Conservation (phyloP, 768 basidiomycete genomes). For the Lactifluus pinguis region DNA sequence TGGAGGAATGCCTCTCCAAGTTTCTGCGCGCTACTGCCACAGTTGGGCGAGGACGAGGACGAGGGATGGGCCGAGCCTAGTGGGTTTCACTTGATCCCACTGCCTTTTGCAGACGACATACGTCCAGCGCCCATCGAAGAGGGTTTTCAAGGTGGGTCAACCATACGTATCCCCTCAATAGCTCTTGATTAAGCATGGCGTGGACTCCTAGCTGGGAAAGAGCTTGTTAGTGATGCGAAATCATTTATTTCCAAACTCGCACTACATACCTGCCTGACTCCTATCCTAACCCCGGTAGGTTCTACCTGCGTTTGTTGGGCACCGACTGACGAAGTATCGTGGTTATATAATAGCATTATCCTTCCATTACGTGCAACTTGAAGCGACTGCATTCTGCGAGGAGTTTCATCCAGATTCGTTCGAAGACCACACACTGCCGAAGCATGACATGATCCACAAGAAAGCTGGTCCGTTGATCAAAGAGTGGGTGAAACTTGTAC, state of each 20-base stretch:
- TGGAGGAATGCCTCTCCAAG: slow-evolving; percentile 65
- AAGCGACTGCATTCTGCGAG: slow-evolving; percentile 89
- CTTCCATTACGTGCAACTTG: slow-evolving; percentile 82
- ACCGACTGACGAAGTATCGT: slow-evolving; percentile 1
- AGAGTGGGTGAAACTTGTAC: slow-evolving; percentile 60
- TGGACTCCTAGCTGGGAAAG: slow-evolving; percentile 48
- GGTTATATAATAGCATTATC: slow-evolving; percentile 49
- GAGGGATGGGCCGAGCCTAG: slow-evolving; percentile 75
- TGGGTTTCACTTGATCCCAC: slow-evolving; percentile 84
- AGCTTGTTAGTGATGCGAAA: slow-evolving; percentile 55
- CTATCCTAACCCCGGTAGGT: slow-evolving; percentile 80
- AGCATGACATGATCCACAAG: slow-evolving; percentile 68
- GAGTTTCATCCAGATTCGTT: slow-evolving; percentile 71
- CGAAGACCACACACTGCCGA: slow-evolving; percentile 76
- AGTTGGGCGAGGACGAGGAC: slow-evolving; percentile 57
- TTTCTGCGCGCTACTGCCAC: slow-evolving; percentile 83
- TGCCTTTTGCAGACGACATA: slow-evolving; percentile 96
- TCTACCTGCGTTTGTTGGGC: neutral
- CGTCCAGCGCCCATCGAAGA: slow-evolving; percentile 65
- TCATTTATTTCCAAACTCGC: slow-evolving; percentile 73
- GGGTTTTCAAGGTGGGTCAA: slow-evolving; percentile 46
- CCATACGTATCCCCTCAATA: neutral
- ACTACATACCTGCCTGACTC: slow-evolving; percentile 81
- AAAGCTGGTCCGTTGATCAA: slow-evolving; percentile 53
- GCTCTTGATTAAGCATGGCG: slow-evolving; percentile 2